Evolutionary conservation across 352 stramenopile genomes (phyloP).

Genomic region (Pythium diclinum): DNA sequence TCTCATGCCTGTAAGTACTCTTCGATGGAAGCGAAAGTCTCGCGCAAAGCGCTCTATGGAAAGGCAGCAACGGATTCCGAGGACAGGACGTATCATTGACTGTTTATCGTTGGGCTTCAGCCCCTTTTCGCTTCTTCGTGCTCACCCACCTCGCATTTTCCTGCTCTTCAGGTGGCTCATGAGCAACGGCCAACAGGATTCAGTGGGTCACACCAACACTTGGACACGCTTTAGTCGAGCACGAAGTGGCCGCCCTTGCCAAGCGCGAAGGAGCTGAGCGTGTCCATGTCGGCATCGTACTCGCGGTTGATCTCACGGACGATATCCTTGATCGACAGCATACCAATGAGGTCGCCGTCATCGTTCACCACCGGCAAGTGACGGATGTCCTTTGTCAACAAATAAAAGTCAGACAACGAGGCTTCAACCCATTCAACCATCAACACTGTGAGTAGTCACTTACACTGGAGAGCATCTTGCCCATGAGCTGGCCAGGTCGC

Average conservation of each 20-base stretch:
- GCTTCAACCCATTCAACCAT: no score
- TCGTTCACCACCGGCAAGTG: constrained; percentile 94
- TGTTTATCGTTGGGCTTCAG: background rate
- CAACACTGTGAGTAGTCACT: constrained; percentile 13
- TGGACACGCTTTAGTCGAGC: constrained; percentile 41
- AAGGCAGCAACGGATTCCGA: no score
- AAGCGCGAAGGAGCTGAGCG: constrained; percentile 72
- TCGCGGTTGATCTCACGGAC: constrained; percentile 85
- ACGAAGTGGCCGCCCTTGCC: constrained; percentile 80
- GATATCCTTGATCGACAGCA: constrained; percentile 95
- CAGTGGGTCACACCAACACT: background rate
- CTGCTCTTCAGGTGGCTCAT: no score
- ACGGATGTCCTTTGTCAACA: constrained; percentile 76
- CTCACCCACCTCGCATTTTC: background rate
- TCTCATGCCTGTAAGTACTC: no score
- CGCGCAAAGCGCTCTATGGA: no score
- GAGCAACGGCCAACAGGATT: background rate
- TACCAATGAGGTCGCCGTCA: constrained; percentile 85
- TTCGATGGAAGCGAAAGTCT: no score
- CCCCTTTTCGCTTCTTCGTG: background rate
- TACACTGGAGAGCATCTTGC: constrained; percentile 94
- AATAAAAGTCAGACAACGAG: background rate
- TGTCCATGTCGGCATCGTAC: constrained; percentile 77
- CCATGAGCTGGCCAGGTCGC: constrained; percentile 90
- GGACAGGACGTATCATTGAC: background rate